A percentile compares a stretch with the other conserved stretches of the same genome.
Evolutionary conservation across 2,329 filamentous ascomycete species (phyloP).

Genomic region (Camptophora hylomeconis): DNA sequence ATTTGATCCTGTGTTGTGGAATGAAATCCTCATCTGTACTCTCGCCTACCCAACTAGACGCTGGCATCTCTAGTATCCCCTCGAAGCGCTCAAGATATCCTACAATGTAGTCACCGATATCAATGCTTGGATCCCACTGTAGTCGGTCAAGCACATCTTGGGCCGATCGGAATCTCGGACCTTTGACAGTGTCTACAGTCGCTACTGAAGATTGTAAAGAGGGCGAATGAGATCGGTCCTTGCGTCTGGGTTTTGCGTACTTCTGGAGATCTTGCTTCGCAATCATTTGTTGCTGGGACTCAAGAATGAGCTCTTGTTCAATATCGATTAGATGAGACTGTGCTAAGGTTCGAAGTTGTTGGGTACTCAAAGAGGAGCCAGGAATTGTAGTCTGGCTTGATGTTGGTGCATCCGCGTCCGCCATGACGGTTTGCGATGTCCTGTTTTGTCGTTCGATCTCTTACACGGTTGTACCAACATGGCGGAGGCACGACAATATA

Average conservation of each 20-base stretch:
- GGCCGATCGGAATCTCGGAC: constrained; percentile 2
- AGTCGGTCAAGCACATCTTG: constrained; percentile 35
- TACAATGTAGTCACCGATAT: constrained; percentile 34
- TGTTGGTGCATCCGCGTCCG: neutral
- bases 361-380: too few relatives aligned
- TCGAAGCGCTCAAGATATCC: constrained; percentile 42
- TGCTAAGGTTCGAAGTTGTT: constrained; percentile 4
- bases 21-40: constrained; percentile 44
- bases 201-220: neutral
- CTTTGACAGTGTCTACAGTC: neutral
- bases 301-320: constrained; percentile 3
- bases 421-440: too few relatives aligned
- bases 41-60: constrained; percentile 40
- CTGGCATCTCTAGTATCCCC: constrained; percentile 33
- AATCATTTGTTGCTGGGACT: constrained; percentile 1
- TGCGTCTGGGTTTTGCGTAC: neutral
- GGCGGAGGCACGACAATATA: too few relatives aligned
- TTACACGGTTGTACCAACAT: too few relatives aligned
- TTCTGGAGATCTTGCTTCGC: constrained; percentile 3
- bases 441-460: too few relatives aligned
- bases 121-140: constrained; percentile 35
- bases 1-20: constrained; percentile 40
- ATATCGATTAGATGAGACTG: constrained; percentile 3
- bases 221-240: neutral
- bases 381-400: constrained; percentile 2